Evolutionary conservation across 495 filamentous ascomycete genomes (phyloP), one percentile per base, ranked within the genome.

Genomic region (Penicillium canariense): DNA sequence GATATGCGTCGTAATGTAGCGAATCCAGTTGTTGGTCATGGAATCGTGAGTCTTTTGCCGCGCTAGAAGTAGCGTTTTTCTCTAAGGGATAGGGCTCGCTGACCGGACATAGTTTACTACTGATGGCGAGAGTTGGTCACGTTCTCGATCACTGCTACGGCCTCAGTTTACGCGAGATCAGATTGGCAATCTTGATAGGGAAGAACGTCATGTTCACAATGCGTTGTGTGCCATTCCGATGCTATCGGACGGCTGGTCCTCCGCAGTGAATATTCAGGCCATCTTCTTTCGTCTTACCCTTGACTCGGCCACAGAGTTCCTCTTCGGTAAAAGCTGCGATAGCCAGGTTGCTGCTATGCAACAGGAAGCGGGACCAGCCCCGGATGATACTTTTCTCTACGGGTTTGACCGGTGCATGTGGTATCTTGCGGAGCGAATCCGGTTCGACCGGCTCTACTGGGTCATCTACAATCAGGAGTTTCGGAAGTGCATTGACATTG

Each of bases 251-350:
- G 77, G 83, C 58, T 76, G 80, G 0, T 59, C 68, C 1, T 59
- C 68, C 1, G 78, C 72, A 0, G 70, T 86, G 12, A 83, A 91
- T 63, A 68, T 92, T 5, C 85, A 87, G 62, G 72, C 78, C 1
- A 66, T 88, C 5, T 87, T 91, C 65, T 86, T 82, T 68, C 51
- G 55, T n/a, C 60, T 87, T 38, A 87, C 87, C 0, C 73, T 91
- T 8, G 87, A 92, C 62, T 75, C 85, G 0, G 78, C 85, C 0
- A 90, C 87, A 0, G 85, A 90, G 55, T 87, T 91, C 62, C 72
- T 93, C 3, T 86, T 90, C 47, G 87, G 88, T n/a, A n/a, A n/a
- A n/a, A n/a, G n/a, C n/a, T n/a, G n/a, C n/a, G n/a, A n/a, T n/a
- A n/a, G n/a, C n/a, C n/a, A n/a, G n/a, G n/a, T n/a, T n/a, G n/a